Evolutionary conservation across 2,329 filamentous ascomycete species (phyloP).

Genomic region (Exophiala sideris): DNA sequence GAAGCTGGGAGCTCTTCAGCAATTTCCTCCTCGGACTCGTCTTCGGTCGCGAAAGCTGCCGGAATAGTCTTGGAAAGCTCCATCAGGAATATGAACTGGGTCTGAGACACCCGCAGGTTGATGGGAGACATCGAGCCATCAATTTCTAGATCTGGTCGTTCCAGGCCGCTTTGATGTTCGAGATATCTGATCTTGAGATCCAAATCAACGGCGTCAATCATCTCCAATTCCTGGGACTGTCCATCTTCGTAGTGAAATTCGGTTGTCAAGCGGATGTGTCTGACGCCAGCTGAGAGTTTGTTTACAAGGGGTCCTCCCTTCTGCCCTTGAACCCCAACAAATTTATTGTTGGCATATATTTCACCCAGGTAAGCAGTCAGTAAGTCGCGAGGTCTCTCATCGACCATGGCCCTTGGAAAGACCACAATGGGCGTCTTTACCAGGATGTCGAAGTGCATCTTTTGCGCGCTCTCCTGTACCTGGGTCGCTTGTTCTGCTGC

Average conservation of each 20-base stretch:
- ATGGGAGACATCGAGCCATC: slow-evolving; percentile 90
- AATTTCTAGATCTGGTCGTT: slow-evolving; percentile 87
- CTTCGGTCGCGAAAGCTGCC: slow-evolving; percentile 74
- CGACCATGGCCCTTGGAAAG: slow-evolving; percentile 75
- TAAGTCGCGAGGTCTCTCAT: slow-evolving; percentile 70
- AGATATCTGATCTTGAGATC: slow-evolving; percentile 89
- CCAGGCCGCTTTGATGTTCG: slow-evolving; percentile 72
- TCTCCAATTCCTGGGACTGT: slow-evolving; percentile 78
- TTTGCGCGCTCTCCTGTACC: slow-evolving; percentile 82
- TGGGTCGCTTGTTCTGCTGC: slow-evolving; percentile 91
- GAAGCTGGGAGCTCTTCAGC: slow-evolving; percentile 66
- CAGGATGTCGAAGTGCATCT: slow-evolving; percentile 89
- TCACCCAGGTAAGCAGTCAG: slow-evolving; percentile 93
- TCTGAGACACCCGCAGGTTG: slow-evolving; percentile 83
- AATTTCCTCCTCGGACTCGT: slow-evolving; percentile 68
- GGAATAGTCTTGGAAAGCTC: slow-evolving; percentile 86
- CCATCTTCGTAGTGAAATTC: slow-evolving; percentile 75
- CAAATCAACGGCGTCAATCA: slow-evolving; percentile 95
- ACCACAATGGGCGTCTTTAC: slow-evolving; percentile 95
- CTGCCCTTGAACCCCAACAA: slow-evolving; percentile 77
- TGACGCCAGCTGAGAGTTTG: slow-evolving; percentile 84
- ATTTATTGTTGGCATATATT: slow-evolving; percentile 94
- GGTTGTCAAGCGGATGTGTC: slow-evolving; percentile 87
- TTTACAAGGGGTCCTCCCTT: slow-evolving; percentile 73
- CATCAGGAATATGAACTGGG: slow-evolving; percentile 83